Percentiles rank a stretch among this genome's conserved stretches.
These are phyloP conservation scores for Candida suzukii DNA, from an alignment of 805 yeast genomes.

Conservation along the genomic window DNA sequence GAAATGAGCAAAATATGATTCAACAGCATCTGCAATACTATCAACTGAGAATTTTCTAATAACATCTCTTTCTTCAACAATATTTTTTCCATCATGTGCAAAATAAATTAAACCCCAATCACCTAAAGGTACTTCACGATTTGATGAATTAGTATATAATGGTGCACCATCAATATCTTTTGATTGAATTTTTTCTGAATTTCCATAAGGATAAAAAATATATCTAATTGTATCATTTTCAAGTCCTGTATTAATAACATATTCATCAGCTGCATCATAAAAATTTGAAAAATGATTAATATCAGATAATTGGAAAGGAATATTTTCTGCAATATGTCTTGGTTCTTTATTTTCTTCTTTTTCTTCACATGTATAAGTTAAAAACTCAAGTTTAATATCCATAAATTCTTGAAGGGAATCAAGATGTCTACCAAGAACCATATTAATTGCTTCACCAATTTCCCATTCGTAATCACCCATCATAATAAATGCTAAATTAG, in stretches of 20 bases:
- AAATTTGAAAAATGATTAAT: slow-evolving; percentile 14
- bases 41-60: neutral
- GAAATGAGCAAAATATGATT: slow-evolving; percentile 17
- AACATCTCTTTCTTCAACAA: neutral
- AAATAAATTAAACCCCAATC: slow-evolving; percentile 23
- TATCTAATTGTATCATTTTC: slow-evolving; percentile 6
- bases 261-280: slow-evolving; percentile 7
- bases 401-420: slow-evolving; percentile 3
- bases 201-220: slow-evolving; percentile 19
- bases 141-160: slow-evolving; percentile 12
- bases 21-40: slow-evolving; percentile 14
- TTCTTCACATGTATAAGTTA: slow-evolving; percentile 1
- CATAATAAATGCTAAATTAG: slow-evolving; percentile 5
- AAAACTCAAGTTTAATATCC: slow-evolving; percentile 6
- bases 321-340: slow-evolving; percentile 9
- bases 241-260: neutral
- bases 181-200: slow-evolving; percentile 10
- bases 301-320: slow-evolving; percentile 16
- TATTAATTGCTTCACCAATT: slow-evolving; percentile 10
- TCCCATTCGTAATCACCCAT: slow-evolving; percentile 14
- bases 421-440: slow-evolving; percentile 7
- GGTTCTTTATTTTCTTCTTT: neutral
- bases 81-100: slow-evolving; percentile 8
- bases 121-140: slow-evolving; percentile 11
- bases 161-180: slow-evolving; percentile 9